Evolutionary conservation across 805 yeast genomes (phyloP).

Genomic region (Spathaspora sp.): DNA sequence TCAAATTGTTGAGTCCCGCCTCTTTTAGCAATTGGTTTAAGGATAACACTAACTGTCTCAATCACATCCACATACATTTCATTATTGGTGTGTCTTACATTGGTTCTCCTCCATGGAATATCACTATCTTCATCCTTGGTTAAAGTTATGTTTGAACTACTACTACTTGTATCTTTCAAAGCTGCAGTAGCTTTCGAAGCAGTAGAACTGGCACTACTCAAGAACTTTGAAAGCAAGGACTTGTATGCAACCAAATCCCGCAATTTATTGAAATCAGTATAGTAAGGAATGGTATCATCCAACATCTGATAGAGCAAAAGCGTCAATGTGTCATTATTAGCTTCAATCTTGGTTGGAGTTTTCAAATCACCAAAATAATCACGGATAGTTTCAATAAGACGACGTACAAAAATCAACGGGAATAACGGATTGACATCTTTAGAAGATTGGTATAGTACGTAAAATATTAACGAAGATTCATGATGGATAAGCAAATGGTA

Average conservation of each 20-base stretch:
- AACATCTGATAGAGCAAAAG: slow-evolving; percentile 73
- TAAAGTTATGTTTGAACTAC: not conserved
- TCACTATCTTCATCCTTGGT: slow-evolving; percentile 10
- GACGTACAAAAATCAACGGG: slow-evolving; percentile 51
- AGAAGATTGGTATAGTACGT: slow-evolving; percentile 1
- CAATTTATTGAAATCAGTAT: slow-evolving; percentile 68
- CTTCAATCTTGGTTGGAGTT: slow-evolving; percentile 54
- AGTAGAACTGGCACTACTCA: slow-evolving; percentile 37
- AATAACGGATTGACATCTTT: slow-evolving; percentile 41
- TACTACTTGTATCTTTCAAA: not conserved
- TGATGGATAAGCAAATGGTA: slow-evolving; percentile 3
- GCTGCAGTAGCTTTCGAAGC: slow-evolving; percentile 20
- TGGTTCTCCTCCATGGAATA: slow-evolving; percentile 74
- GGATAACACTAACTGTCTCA: slow-evolving; percentile 59
- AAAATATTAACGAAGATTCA: slow-evolving; percentile 3
- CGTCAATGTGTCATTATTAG: slow-evolving; percentile 68
- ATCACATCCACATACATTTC: slow-evolving; percentile 82
- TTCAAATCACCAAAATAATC: slow-evolving; percentile 49
- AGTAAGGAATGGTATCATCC: slow-evolving; percentile 71
- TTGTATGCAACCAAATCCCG: slow-evolving; percentile 67
- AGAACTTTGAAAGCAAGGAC: slow-evolving; percentile 50
- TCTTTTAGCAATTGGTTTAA: slow-evolving; percentile 28
- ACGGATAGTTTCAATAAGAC: slow-evolving; percentile 48
- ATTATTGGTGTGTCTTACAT: slow-evolving; percentile 71
- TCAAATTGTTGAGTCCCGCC: slow-evolving; percentile 21